Evolutionary conservation across 768 basidiomycete species (phyloP).

Genomic region (Stropharia rugosoannulata): DNA sequence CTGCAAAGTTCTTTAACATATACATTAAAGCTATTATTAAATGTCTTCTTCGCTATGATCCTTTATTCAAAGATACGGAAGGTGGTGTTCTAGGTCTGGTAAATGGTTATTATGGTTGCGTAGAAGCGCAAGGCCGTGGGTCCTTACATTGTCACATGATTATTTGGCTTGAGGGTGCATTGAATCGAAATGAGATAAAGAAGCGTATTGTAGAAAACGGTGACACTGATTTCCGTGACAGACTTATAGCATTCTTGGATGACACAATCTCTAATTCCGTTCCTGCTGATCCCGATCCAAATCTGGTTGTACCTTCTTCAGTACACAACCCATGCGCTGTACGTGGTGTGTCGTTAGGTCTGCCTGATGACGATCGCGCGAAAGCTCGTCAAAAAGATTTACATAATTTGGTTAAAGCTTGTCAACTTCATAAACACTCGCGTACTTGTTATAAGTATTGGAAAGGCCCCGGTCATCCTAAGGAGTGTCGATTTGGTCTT

Average conservation of each 20-base stretch:
- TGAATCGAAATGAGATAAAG: conserved; percentile 29
- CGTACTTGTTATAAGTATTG: conserved; percentile 39
- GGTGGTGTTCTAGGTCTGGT: conserved; percentile 32
- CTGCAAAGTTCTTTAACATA: conserved; percentile 39
- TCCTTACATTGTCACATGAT: conserved; percentile 41
- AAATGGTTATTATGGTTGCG: conserved; percentile 37
- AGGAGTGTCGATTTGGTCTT: conserved; percentile 30
- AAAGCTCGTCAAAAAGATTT: conserved; percentile 5
- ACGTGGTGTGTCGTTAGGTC: background rate
- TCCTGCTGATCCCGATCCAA: background rate
- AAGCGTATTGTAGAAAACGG: background rate
- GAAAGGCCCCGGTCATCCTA: conserved; percentile 18
- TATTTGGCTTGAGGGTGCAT: conserved; percentile 34
- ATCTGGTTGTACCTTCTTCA: background rate
- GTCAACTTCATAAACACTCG: conserved; percentile 32
- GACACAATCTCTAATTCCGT: conserved; percentile 1
- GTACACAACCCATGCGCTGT: conserved; percentile 9
- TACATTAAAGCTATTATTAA: conserved; percentile 35
- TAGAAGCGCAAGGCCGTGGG: conserved; percentile 38
- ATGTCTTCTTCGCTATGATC: conserved; percentile 17
- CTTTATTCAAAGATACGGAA: conserved; percentile 2
- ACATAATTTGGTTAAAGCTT: conserved; percentile 17
- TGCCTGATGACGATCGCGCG: background rate
- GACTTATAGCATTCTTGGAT: background rate
- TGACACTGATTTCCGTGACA: conserved; percentile 5